Base-by-base conservation (phyloP, 2,329 filamentous ascomycete species). In the Teratosphaeria zuluensis region DNA sequence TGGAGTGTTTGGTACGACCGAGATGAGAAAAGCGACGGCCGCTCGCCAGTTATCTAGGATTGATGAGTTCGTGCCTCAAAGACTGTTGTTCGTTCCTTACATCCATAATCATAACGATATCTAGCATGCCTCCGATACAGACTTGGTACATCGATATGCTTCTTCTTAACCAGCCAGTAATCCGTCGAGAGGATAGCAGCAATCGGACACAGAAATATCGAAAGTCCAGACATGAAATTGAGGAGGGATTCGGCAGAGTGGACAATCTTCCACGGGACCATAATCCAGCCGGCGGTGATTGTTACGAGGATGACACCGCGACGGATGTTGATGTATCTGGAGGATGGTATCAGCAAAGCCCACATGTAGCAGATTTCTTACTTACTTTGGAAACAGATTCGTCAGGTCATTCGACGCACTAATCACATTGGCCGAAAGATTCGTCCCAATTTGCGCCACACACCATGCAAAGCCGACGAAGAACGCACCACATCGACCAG, bases 211-310 rank as follows among this genome's bases (percentile, higher is more conserved):
- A 88, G 74, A 71, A 88, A 88, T 46, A 87, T 78, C 1, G 81
- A 80, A 68, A 86, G 84, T 0, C 84, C 85, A 51, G 80, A 77
- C 80, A 89, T 86, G 63, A 71, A 71, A 9, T 62, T 67, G 28
- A 86, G 72, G 63, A 87, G 83, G 1, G 79, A 83, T 1, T 72
- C 68, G 1, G 84, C 84, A 0, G 80, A 84, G 35, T 70, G 75
- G 19, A 87, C 74, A 59, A 87, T 87, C 72, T 85, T 85, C 84
- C 84, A 87, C 1, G 83, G 82, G 83, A 86, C 66, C 68, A 57
- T 57, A 2, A 57, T n/a, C 56, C 56, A 57, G 30, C 56, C 56
- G 2, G 73, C 75, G 3, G 80, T 70, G 5, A 80, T 62, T 0
- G 76, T 74, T 6, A 75, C 76, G 56, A 84, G 70, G 57, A 80